Evolutionary conservation across 331 rosid genomes (phyloP), one percentile per base, ranked within the genome.

Genomic region (Stylosanthes scabra): DNA sequence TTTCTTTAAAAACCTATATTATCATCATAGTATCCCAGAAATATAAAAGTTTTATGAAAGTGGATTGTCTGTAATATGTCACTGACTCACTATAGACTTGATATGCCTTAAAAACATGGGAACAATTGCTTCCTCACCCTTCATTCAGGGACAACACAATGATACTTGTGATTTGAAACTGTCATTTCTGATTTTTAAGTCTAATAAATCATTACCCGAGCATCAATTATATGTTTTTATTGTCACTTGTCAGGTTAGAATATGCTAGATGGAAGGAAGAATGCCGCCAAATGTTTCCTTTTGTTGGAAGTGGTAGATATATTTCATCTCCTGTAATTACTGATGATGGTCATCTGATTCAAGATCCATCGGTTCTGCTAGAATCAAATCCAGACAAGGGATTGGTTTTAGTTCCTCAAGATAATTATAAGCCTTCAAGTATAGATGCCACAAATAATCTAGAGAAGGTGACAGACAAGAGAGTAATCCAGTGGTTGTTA

Each of bases 231-330:
- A 51, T 78, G 51, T 79, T 72, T 76, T 41, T 71, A 56, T 56
- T 41, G 56, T n/a, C n/a, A n/a, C n/a, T n/a, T n/a, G n/a, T 85
- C 88, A 95, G 99, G 88, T 63, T 71, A 62, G 83, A 90, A 82
- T 95, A 95, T 88, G 92, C 88, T 63, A 78, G 83, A 65, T 87
- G 86, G 85, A 95, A 95, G 80, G 94, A 95, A 87, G 96, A 90
- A 54, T 95, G 99, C 75, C 70, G 87, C 64, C 89, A 86, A 82
- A 54, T 85, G 85, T 95, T 95, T 86, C 98, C 99, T 68, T 82
- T 92, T 55, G 80, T 95, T 74, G 99, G 98, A 85, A 95, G 99
- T 74, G 97, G 98, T 80, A 83, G 91, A 80, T 95, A 80, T 82
- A 85, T 95, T 69, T 90, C 99, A 54, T 90, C 99, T 37, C 99